phyloP scores from a whole-genome alignment of 2,329 filamentous ascomycete species.

The Fusarium lateritium region DNA sequence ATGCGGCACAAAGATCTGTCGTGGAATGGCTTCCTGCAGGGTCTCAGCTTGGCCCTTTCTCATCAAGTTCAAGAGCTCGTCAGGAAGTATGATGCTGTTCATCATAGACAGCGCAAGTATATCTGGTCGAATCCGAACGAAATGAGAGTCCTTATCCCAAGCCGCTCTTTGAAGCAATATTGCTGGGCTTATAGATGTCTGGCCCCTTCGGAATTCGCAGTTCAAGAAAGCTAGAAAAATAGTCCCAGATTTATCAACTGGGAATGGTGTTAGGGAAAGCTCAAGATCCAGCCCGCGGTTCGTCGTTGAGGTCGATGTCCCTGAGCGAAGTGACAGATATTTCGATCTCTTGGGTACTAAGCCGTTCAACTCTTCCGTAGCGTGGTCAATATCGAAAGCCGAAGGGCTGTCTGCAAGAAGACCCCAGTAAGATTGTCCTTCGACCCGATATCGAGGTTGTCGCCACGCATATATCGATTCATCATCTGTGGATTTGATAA shows the following conservation, averaged over 20 bases:
- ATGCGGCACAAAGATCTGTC: conserved; percentile 48
- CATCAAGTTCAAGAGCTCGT: conserved; percentile 41
- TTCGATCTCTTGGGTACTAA: conserved; percentile 40
- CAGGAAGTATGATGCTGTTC: conserved; percentile 49
- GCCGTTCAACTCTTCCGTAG: conserved; percentile 36
- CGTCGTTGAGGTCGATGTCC: conserved; percentile 38
- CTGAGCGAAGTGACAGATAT: conserved; percentile 47
- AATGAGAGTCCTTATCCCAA: conserved; percentile 49
- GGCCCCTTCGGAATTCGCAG: conserved; percentile 48
- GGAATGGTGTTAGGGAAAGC: conserved; percentile 49
- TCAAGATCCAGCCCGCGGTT: conserved; percentile 48
- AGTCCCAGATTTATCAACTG: conserved; percentile 45
- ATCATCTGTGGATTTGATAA: conserved; percentile 50
- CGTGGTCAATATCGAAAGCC: conserved; percentile 44
- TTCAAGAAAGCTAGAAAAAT: conserved; percentile 50
- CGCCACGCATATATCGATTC: conserved; percentile 52
- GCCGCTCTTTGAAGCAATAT: conserved; percentile 51
- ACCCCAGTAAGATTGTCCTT: conserved; percentile 46
- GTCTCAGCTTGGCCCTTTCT: conserved; percentile 16
- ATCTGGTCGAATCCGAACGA: conserved; percentile 49
- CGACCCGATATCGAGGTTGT: conserved; percentile 25
- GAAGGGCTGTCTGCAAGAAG: conserved; percentile 48
- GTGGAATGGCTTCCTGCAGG: conserved; percentile 34
- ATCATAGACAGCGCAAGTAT: conserved; percentile 46
- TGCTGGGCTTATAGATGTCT: conserved; percentile 43